Base-by-base conservation (phyloP, 106 monocot genomes). In the Narthecium ossifragum region DNA sequence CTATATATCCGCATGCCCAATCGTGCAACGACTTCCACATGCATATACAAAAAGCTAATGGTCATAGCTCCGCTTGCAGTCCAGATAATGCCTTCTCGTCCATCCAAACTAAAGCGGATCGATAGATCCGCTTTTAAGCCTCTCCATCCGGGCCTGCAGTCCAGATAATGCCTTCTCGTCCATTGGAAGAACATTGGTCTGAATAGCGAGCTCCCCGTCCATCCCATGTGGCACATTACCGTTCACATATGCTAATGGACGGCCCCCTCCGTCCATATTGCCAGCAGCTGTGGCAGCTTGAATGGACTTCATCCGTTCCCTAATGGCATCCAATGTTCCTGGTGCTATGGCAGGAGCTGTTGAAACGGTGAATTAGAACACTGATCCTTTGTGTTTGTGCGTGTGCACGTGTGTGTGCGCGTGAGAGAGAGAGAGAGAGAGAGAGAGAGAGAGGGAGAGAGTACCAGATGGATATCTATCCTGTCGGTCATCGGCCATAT, bases 91-190 rank as follows among this genome's bases (percentile, higher is more conserved):
- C 14, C 43, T 18, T 18, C 1, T 13, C 10, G 18, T 43, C 6
- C 18, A 13, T 43, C 18, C 43, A 43, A 3, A 22, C 61, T 80
- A 93, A 17, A 88, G 67, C 30, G 93, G 75, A 43, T 90, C 90
- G 29, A 96, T 34, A 6, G 84, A 73, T 14, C 98, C 98, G 55
- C 80, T 87, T 55, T 91, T 98, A n/a, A 98, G 79, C 61, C 98
- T 75, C 61, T 98, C 87, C 98, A 98, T 98, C 18, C 98, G 78
- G 29, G 98, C 98, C 48, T 98, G 98, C 12, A 98, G 53, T 11
- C 91, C 86, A 63, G 98, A 98, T 45, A 98, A 65, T 23, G 98
- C 98, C 63, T 77, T 81, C 67, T 98, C 98, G 62, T 98, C 98
- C 87, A 91, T 81, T 1, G 98, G 91, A 37, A 73, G 79, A 55